Percentiles rank a stretch among this genome's conserved stretches.
These are phyloP conservation scores for Beauveria sp. DNA, from an alignment of 2,329 filamentous ascomycete genomes.

Conservation along the genomic window DNA sequence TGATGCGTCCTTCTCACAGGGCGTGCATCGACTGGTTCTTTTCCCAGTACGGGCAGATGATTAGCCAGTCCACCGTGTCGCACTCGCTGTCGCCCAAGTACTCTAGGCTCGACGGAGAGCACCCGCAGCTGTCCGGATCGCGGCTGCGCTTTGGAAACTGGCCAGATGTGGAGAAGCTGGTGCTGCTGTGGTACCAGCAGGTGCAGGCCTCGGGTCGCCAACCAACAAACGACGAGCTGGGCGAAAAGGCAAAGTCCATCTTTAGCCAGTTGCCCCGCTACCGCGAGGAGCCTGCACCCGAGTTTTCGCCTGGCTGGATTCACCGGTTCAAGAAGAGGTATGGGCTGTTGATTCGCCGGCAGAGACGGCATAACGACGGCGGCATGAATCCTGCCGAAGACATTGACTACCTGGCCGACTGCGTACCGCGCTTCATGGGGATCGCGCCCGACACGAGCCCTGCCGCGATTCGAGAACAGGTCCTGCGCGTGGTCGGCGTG, in stretches of 20 bases:
- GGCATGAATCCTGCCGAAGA: constrained; percentile 44
- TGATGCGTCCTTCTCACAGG: constrained; percentile 51
- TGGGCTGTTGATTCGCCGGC: constrained; percentile 48
- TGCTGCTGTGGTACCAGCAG: constrained; percentile 48
- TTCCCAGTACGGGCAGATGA: constrained; percentile 49
- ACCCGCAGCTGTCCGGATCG: constrained; percentile 53
- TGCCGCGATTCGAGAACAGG: constrained; percentile 49
- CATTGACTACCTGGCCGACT: constrained; percentile 53
- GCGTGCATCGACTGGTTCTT: constrained; percentile 58
- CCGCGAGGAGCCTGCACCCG: constrained; percentile 51
- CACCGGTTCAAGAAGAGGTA: constrained; percentile 59
- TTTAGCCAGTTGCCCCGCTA: constrained; percentile 52
- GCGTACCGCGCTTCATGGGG: constrained; percentile 51
- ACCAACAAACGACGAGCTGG: constrained; percentile 55
- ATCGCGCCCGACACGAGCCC: constrained; percentile 52
- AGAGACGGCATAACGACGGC: constrained; percentile 43
- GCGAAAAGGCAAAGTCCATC: constrained; percentile 53
- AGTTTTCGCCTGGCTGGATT: constrained; percentile 58
- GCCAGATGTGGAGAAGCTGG: constrained; percentile 55
- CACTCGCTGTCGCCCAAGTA: constrained; percentile 56
- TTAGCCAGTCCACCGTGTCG: constrained; percentile 56
- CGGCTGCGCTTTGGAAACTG: constrained; percentile 56
- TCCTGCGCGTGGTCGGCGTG: constrained; percentile 48
- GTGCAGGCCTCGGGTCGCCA: constrained; percentile 45
- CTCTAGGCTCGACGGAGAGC: constrained; percentile 51